Evolutionary conservation across 164 flowering plant species (phyloP).

Genomic region (Tetracentron sinense): DNA sequence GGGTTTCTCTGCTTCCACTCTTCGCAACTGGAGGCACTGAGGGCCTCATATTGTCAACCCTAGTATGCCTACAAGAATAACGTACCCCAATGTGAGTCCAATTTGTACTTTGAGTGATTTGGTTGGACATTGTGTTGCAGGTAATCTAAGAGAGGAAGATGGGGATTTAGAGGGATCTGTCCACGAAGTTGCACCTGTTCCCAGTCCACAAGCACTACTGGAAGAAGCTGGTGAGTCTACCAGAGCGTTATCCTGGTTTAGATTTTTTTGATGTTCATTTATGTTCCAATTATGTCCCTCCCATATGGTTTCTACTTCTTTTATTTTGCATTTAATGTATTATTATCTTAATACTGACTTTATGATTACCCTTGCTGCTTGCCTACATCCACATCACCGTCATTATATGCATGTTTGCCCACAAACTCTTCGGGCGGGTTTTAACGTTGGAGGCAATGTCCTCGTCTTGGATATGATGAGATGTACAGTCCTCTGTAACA

Average conservation of each 20-base stretch:
- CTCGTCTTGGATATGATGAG: no score
- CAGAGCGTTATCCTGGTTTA: not conserved
- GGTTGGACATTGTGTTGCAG: not conserved
- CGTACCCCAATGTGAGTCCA: not conserved
- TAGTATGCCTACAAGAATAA: no score
- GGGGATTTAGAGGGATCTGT: constrained; percentile 5
- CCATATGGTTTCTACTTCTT: no score
- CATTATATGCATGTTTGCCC: no score
- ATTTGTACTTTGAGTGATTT: not conserved
- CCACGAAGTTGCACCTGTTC: constrained; percentile 20
- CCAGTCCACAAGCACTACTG: constrained; percentile 23
- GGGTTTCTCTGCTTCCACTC: not conserved
- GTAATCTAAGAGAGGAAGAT: constrained; percentile 10
- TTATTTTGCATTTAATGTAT: no score
- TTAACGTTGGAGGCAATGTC: no score
- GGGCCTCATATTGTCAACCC: not conserved
- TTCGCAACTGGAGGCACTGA: not conserved
- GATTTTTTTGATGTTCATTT: not conserved
- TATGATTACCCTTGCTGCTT: no score
- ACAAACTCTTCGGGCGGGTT: no score
- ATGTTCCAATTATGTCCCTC: not conserved
- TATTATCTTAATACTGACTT: no score
- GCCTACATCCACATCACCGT: no score
- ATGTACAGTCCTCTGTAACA: no score
- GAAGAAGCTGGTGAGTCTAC: constrained; percentile 34